Percentiles rank a stretch among this genome's conserved stretches.
Conservation (phyloP, 2,329 filamentous ascomycete species). For the Botryotinia narcissicola region DNA sequence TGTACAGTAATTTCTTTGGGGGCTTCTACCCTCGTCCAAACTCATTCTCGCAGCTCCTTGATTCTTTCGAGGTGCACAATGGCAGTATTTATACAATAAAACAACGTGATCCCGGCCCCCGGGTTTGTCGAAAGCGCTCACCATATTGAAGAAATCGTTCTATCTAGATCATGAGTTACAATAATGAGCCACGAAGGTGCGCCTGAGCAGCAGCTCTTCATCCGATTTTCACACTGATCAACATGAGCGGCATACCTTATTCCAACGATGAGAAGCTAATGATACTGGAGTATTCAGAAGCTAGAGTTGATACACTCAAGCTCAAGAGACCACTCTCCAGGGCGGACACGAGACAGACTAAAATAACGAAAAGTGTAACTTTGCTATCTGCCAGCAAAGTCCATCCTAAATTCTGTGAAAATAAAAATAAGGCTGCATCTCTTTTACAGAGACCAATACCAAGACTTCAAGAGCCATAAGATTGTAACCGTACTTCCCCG, state of each 20-base stretch:
- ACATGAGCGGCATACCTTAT: background rate
- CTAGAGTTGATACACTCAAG: background rate
- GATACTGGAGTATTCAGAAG: background rate
- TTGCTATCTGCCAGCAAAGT: background rate
- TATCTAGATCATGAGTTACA: background rate
- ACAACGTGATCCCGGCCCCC: background rate
- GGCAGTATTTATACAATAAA: background rate
- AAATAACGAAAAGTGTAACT: background rate
- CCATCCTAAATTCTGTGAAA: background rate
- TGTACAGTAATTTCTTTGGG: background rate
- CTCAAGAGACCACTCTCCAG: background rate
- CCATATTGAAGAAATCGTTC: background rate
- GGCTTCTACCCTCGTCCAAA: background rate
- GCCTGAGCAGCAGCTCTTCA: background rate
- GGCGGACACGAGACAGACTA: background rate
- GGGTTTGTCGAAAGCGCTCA: background rate
- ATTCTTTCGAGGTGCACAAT: fast-evolving
- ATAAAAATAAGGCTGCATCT: background rate
- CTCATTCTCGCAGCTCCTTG: background rate
- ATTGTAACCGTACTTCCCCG: background rate
- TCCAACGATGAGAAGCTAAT: background rate
- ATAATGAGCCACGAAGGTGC: background rate
- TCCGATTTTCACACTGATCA: background rate
- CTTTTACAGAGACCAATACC: background rate
- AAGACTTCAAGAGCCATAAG: background rate